These are phyloP conservation scores for Deakozyma indianensis DNA, from an alignment of 805 yeast species.

Conservation along the genomic window DNA sequence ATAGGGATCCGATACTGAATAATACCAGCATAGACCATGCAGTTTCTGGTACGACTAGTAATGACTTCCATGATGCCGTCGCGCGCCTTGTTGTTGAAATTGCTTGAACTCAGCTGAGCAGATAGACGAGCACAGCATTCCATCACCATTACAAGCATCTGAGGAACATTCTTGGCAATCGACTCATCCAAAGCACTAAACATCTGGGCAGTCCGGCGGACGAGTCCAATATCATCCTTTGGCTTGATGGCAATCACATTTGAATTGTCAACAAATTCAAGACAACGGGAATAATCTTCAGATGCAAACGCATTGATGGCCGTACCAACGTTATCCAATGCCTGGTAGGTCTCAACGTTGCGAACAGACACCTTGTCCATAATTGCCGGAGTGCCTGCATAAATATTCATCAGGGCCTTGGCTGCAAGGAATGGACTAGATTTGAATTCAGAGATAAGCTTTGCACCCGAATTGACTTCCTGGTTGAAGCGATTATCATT, in stretches of 20 bases:
- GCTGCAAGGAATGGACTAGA: neutral
- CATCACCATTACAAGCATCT: slow-evolving; percentile 68
- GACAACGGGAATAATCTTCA: slow-evolving; percentile 44
- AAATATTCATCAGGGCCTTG: slow-evolving; percentile 18
- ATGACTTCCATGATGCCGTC: slow-evolving; percentile 10
- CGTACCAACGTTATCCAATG: slow-evolving; percentile 50
- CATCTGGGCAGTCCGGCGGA: slow-evolving; percentile 58
- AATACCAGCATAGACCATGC: slow-evolving; percentile 92
- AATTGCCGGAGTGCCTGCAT: slow-evolving; percentile 44
- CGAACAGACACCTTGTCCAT: slow-evolving; percentile 37
- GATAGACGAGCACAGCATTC: slow-evolving; percentile 45
- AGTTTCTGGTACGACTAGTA: slow-evolving; percentile 44
- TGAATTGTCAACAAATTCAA: slow-evolving; percentile 32
- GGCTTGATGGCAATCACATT: neutral
- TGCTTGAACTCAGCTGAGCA: slow-evolving; percentile 22
- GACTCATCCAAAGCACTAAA: slow-evolving; percentile 51
- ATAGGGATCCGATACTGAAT: slow-evolving; percentile 85
- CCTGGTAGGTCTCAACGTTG: slow-evolving; percentile 50
- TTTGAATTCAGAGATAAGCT: neutral
- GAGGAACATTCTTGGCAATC: slow-evolving; percentile 67
- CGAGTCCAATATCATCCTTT: slow-evolving; percentile 35
- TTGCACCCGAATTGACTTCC: neutral
- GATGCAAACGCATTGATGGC: slow-evolving; percentile 46
- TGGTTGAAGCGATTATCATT: neutral
- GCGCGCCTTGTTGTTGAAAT: slow-evolving; percentile 10